Base-by-base conservation (phyloP, 495 filamentous ascomycete genomes). In the Lineolata rhizophorae region DNA sequence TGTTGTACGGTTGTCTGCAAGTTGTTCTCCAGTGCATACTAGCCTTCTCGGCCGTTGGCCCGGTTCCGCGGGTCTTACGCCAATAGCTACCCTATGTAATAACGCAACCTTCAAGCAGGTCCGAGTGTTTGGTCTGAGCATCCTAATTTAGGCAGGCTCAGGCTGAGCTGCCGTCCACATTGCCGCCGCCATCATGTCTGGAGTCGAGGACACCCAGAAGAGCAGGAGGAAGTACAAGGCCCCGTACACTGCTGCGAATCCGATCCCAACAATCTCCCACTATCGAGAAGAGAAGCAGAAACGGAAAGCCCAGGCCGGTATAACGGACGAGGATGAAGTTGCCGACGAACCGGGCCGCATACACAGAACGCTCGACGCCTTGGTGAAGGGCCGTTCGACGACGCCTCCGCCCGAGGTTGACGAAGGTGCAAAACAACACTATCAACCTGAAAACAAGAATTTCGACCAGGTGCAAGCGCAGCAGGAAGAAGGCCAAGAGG, bases 221-320 rank as follows among this genome's bases (percentile, higher is more conserved):
- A 38, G 48, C 8, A 46, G 44, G 13, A 55, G 55, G 27, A 58
- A 55, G 14, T 56, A 67, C 34, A 52, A 51, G 18, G 52, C 56
- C 5, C 62, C 66, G 6, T 70, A 72, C 44, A 63, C 52, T 8
- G 48, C 54, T 3, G 57, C 58, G 31, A 65, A 75, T 39, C 63
- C 62, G 0, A 60, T 77, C 17, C 71, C 71, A 11, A 76, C 68
- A 12, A 51, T 76, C n/a, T 57, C 66, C 42, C 50, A 53, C 3
- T 77, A 75, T 42, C 56, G 57, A n/a, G 55, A 70, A 31, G 61
- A 64, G 31, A 60, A 62, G 30, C 49, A 56, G 26, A 48, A 66
- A 35, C 52, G 65, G 13, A 48, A 57, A 33, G 51, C 40, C n/a
- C 37, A 46, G 11, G 43, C 48, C 18, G 38, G 37, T 3, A 14